Percentiles rank a stretch among this genome's conserved stretches.
Conservation (phyloP, 1,284 basidiomycete species). For the Mycena citricolor region DNA sequence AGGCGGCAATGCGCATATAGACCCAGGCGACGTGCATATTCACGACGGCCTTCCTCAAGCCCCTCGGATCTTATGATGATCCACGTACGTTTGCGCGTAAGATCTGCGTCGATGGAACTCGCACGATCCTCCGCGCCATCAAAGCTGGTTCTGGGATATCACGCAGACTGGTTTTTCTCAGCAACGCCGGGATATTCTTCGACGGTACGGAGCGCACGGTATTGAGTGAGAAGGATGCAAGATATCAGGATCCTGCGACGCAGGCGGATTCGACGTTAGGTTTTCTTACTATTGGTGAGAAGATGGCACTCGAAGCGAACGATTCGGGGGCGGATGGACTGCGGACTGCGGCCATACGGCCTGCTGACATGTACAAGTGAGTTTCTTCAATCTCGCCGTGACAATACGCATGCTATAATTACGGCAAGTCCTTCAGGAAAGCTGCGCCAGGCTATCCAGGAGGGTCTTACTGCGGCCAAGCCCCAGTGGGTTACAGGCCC, state of each 20-base stretch:
- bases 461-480: background rate
- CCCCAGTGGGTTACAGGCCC: too few relatives aligned
- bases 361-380: constrained; percentile 8
- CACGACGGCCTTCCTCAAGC: too few relatives aligned
- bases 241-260: constrained; percentile 1
- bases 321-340: constrained; percentile 9
- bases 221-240: constrained; percentile 12
- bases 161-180: constrained; percentile 13
- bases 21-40: too few relatives aligned
- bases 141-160: too few relatives aligned
- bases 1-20: too few relatives aligned
- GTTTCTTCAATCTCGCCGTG: background rate
- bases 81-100: too few relatives aligned
- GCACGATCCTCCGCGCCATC: too few relatives aligned
- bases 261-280: background rate
- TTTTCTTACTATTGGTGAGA: background rate
- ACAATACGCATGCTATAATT: background rate
- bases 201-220: constrained; percentile 11
- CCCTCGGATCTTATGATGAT: too few relatives aligned
- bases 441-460: background rate
- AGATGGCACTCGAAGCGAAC: constrained; percentile 16
- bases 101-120: too few relatives aligned
- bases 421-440: background rate
- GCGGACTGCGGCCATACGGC: constrained; percentile 11
- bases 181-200: constrained; percentile 8